These are phyloP conservation scores for Kregervanrija fluxuum DNA, from an alignment of 805 yeast species.

Conservation along the genomic window DNA sequence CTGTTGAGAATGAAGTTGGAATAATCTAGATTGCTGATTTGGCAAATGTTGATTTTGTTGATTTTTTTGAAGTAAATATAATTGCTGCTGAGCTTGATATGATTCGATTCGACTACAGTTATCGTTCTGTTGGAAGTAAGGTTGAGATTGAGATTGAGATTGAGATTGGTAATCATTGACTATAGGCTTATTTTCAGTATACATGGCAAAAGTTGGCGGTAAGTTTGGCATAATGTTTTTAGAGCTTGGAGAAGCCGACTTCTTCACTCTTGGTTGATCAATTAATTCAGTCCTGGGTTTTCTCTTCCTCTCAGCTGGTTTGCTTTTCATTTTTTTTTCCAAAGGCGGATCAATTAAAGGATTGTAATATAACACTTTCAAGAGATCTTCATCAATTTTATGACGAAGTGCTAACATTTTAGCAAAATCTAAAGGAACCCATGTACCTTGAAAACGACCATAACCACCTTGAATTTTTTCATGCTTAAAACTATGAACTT, in stretches of 20 bases:
- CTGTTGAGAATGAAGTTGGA: conserved; percentile 9
- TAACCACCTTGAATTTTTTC: conserved; percentile 83
- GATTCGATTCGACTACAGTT: conserved; percentile 2
- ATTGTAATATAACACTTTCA: conserved; percentile 47
- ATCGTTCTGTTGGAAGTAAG: conserved; percentile 3
- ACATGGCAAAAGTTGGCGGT: not conserved
- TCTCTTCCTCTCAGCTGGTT: conserved; percentile 12
- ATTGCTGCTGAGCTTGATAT: conserved; percentile 8
- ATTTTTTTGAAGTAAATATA: conserved; percentile 12
- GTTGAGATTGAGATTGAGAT: conserved; percentile 1
- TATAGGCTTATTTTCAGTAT: not conserved
- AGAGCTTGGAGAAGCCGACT: not conserved
- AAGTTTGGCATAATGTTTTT: not conserved
- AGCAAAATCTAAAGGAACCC: conserved; percentile 72
- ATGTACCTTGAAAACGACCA: conserved; percentile 80
- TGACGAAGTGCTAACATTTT: conserved; percentile 46
- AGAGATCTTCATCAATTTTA: conserved; percentile 43
- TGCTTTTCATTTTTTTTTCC: conserved; percentile 20
- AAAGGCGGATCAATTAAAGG: conserved; percentile 41
- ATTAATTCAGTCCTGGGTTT: conserved; percentile 26
- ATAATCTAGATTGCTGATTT: conserved; percentile 11
- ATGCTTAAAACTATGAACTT: conserved; percentile 57
- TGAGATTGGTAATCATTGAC: not conserved
- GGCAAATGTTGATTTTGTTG: conserved; percentile 11
- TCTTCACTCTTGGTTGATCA: not conserved